These are phyloP conservation scores for Fragaria ananassa DNA, from an alignment of 306 rosid species.

Conservation along the genomic window DNA sequence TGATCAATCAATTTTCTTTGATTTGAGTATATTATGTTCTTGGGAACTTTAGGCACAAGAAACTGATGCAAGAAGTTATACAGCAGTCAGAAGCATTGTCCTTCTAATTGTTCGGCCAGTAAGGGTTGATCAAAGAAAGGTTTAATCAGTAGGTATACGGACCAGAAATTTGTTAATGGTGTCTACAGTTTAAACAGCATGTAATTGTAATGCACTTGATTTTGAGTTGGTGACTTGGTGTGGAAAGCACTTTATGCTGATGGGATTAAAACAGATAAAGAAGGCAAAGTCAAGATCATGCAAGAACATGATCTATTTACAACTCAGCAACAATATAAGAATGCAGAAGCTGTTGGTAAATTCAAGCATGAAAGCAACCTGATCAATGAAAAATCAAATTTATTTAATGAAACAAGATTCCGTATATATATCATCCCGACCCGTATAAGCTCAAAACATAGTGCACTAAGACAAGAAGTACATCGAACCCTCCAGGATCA, in stretches of 20 bases:
- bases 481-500: conserved; percentile 34
- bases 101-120: neutral
- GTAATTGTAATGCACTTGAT: neutral
- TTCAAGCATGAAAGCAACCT: conserved; percentile 18
- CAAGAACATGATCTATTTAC: neutral
- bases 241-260: neutral
- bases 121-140: neutral
- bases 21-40: neutral
- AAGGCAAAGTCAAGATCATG: neutral
- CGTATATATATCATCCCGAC: conserved; percentile 37
- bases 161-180: neutral
- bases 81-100: neutral
- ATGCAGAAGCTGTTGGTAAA: neutral
- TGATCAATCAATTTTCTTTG: neutral
- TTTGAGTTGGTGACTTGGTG: neutral
- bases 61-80: neutral
- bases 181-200: neutral
- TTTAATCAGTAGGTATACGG: neutral
- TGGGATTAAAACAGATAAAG: neutral
- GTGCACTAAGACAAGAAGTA: conserved; percentile 35
- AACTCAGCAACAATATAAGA: neutral
- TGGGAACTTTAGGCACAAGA: neutral
- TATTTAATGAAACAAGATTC: conserved; percentile 27
- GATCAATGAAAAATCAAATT: conserved; percentile 20
- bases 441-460: conserved; percentile 39